Evolutionary conservation across 2,329 filamentous ascomycete genomes (phyloP).

Genomic region (Pseudogymnoascus sp.): DNA sequence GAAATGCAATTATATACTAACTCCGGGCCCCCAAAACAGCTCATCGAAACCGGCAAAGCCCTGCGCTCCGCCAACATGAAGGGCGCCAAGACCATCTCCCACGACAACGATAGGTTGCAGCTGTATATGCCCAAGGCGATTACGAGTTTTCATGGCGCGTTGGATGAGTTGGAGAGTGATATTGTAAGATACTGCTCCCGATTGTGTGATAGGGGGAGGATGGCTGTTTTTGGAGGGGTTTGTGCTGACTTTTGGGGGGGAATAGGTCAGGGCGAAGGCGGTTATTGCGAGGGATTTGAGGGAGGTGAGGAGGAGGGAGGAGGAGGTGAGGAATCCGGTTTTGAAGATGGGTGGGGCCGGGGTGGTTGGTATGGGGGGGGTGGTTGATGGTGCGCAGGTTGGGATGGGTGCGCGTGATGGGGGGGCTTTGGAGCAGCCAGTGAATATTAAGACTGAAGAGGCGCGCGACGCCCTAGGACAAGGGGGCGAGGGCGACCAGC

Average conservation of each 20-base stretch:
- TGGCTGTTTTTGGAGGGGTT: constrained; percentile 10
- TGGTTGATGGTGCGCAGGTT: background rate
- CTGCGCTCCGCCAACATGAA: constrained; percentile 41
- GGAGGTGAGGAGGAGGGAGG: constrained; percentile 22
- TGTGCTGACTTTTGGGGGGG: background rate
- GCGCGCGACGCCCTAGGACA: background rate
- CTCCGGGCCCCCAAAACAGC: constrained; percentile 31
- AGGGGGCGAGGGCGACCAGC: background rate
- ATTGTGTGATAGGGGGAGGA: background rate
- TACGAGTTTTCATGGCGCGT: constrained; percentile 37
- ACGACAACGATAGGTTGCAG: constrained; percentile 18
- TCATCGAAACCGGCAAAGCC: constrained; percentile 51
- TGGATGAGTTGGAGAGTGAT: constrained; percentile 49
- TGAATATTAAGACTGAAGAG: background rate
- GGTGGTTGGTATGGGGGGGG: background rate
- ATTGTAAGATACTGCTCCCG: constrained; percentile 37
- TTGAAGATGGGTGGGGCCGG: background rate
- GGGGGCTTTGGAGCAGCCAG: background rate
- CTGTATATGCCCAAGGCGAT: constrained; percentile 21
- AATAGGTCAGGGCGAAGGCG: constrained; percentile 43
- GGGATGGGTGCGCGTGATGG: background rate
- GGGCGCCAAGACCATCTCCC: constrained; percentile 32
- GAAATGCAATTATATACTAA: background rate
- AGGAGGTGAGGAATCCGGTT: constrained; percentile 22
- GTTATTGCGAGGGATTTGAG: constrained; percentile 47